Percentiles rank a stretch among this genome's conserved stretches.
phyloP scores from a whole-genome alignment of 2,329 filamentous ascomycete species.

The Elsinoe fawcettii region DNA sequence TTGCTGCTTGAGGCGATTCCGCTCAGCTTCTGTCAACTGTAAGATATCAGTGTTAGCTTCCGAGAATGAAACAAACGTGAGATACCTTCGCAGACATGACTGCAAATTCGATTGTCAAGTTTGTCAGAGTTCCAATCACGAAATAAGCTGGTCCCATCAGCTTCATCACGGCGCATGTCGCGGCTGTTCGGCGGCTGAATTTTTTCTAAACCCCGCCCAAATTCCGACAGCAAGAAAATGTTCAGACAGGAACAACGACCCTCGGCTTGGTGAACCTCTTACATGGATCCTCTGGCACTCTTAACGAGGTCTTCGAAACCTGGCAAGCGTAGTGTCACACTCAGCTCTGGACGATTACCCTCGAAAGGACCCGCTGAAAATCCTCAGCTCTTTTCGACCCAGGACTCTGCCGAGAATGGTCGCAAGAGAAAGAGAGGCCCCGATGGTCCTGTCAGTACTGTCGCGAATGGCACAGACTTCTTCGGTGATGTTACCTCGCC shows the following conservation, averaged over 20 bases:
- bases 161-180: neutral
- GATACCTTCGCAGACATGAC: neutral
- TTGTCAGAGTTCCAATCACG: too few species aligned
- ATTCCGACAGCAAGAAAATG: neutral
- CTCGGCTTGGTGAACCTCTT: neutral
- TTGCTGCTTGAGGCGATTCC: constrained; percentile 11
- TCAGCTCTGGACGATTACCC: neutral
- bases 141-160: neutral
- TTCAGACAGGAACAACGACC: neutral
- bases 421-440: constrained; percentile 29
- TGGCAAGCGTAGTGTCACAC: neutral
- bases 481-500: neutral
- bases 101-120: neutral
- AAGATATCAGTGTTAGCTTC: neutral
- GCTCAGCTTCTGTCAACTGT: constrained; percentile 7
- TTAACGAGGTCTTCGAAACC: constrained; percentile 7
- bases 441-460: neutral
- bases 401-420: constrained; percentile 24
- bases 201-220: constrained; percentile 10
- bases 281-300: constrained; percentile 8
- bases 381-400: constrained; percentile 2
- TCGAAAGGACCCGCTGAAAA: neutral
- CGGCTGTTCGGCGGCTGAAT: constrained; percentile 3
- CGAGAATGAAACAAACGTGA: neutral
- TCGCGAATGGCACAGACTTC: constrained; percentile 5